A percentile compares a stretch with the other conserved stretches of the same genome.
Conservation (phyloP, 129 eudicot genomes). For the Scalesia atractyloides region DNA sequence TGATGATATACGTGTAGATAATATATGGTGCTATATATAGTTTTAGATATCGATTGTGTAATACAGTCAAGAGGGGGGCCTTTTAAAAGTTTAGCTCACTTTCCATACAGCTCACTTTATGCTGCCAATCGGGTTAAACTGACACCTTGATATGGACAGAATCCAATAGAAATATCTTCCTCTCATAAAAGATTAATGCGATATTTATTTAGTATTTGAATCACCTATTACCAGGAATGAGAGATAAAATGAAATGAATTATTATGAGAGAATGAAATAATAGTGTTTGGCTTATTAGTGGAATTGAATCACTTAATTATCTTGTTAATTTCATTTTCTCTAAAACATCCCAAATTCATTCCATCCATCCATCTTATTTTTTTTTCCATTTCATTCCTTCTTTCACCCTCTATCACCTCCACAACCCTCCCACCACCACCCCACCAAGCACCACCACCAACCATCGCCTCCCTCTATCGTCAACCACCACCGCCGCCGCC, state of each 20-base stretch:
- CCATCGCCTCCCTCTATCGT: too few relatives aligned
- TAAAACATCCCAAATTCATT: too few relatives aligned
- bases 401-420: too few relatives aligned
- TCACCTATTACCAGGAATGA: background rate
- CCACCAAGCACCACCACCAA: too few relatives aligned
- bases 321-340: too few relatives aligned
- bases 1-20: background rate
- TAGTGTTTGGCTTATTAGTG: too few relatives aligned
- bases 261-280: too few relatives aligned
- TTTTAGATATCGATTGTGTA: background rate
- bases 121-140: constrained; percentile 16
- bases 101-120: constrained; percentile 10
- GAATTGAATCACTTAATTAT: too few relatives aligned
- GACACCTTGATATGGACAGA: background rate
- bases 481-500: too few relatives aligned
- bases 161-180: background rate
- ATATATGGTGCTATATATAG: background rate
- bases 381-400: too few relatives aligned
- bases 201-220: background rate
- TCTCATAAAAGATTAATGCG: background rate
- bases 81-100: background rate
- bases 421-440: too few relatives aligned
- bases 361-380: too few relatives aligned
- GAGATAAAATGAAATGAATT: background rate
- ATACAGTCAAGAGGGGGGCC: background rate